Conservation (phyloP, 2,329 filamentous ascomycete genomes). For the Pseudopyrenochaeta lycopersici region DNA sequence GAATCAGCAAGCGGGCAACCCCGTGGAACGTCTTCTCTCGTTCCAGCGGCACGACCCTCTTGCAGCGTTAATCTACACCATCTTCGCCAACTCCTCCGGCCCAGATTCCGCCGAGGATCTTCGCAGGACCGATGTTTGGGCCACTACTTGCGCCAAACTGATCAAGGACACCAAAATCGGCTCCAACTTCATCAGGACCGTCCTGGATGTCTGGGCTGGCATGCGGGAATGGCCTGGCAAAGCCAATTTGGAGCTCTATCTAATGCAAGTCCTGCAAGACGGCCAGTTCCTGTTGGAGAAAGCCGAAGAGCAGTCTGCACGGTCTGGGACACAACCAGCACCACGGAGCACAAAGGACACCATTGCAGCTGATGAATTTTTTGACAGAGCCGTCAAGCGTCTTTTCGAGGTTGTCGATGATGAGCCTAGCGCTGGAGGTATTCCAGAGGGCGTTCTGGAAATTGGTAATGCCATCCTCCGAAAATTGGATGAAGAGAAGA, state of each 20-base stretch:
- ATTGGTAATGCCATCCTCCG: constrained; percentile 84
- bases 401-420: constrained; percentile 89
- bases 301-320: constrained; percentile 76
- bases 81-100: constrained; percentile 86
- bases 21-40: constrained; percentile 83
- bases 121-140: constrained; percentile 85
- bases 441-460: constrained; percentile 85
- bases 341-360: constrained; percentile 81
- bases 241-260: constrained; percentile 88
- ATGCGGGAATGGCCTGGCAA: constrained; percentile 91
- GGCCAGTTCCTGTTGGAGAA: constrained; percentile 90
- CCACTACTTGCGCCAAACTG: constrained; percentile 82
- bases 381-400: constrained; percentile 79
- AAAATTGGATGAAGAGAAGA: constrained; percentile 74
- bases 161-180: constrained; percentile 79
- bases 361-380: constrained; percentile 86
- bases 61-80: constrained; percentile 84
- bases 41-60: constrained; percentile 90
- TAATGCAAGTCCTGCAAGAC: constrained; percentile 93
- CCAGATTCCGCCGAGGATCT: constrained; percentile 83
- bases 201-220: constrained; percentile 86
- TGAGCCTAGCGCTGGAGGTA: constrained; percentile 77
- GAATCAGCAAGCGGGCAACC: constrained; percentile 64
- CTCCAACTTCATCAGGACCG: constrained; percentile 79
- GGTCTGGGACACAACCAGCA: constrained; percentile 74